Evolutionary conservation across 257 asterid species (phyloP).

Genomic region (Haberlea rhodopensis): DNA sequence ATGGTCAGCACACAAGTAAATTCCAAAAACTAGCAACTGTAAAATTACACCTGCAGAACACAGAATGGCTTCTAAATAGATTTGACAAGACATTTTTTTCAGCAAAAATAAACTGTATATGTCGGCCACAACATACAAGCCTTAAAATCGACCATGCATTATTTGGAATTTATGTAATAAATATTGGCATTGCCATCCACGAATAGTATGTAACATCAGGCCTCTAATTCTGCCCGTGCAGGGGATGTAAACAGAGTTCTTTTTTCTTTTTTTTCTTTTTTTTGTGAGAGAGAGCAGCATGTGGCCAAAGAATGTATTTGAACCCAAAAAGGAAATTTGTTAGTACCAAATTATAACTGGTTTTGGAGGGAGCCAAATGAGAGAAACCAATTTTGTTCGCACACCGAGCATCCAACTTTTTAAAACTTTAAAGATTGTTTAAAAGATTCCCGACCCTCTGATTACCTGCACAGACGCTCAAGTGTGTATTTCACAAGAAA

Average conservation of each 20-base stretch:
- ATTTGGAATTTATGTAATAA: not conserved
- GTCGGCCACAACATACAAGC: not conserved
- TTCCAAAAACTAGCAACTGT: not conserved
- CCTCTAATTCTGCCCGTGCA: conserved; percentile 11
- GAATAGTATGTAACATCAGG: not conserved
- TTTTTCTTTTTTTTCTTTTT: not conserved
- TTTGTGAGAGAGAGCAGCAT: not conserved
- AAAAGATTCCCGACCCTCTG: conserved; percentile 3
- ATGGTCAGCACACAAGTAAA: not conserved
- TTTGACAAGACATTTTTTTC: not conserved
- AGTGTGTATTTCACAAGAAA: conserved; percentile 4
- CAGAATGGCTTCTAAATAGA: not conserved
- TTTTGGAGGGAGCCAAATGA: not conserved
- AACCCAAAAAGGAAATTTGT: not conserved
- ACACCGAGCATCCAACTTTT: conserved; percentile 15
- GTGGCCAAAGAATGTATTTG: not conserved
- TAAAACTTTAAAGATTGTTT: not conserved
- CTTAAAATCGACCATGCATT: conserved; percentile 6
- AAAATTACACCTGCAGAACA: not conserved
- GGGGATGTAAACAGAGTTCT: not conserved
- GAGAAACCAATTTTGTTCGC: not conserved
- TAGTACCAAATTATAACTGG: not conserved
- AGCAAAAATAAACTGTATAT: not conserved
- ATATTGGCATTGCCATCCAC: conserved; percentile 14
- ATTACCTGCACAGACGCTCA: conserved; percentile 11